phyloP scores from a whole-genome alignment of 2,329 filamentous ascomycete genomes.

The Nemania abortiva region DNA sequence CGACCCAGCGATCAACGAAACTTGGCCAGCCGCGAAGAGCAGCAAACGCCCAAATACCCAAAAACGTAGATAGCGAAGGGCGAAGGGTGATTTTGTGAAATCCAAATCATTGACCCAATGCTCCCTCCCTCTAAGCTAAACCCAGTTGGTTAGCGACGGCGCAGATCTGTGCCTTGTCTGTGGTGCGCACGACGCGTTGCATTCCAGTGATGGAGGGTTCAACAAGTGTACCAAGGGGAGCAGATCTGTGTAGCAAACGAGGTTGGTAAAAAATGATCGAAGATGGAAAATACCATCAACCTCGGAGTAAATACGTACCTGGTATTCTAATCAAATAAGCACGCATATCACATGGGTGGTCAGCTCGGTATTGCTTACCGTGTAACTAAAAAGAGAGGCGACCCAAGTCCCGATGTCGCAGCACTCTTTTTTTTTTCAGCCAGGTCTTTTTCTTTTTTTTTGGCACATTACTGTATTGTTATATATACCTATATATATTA shows the following conservation, averaged over 20 bases:
- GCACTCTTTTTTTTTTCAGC: not conserved
- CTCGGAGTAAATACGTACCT: not conserved
- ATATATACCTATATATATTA: too few relatives aligned
- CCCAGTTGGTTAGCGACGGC: not conserved
- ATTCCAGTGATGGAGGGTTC: not conserved
- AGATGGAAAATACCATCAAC: not conserved
- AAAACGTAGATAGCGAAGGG: not conserved
- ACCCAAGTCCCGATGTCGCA: constrained; percentile 24
- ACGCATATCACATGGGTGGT: not conserved
- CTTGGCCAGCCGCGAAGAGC: not conserved
- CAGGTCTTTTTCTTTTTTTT: not conserved
- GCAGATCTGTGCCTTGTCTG: not conserved
- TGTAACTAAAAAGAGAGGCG: not conserved
- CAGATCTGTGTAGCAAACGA: not conserved
- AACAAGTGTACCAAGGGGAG: not conserved
- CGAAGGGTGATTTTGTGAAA: not conserved
- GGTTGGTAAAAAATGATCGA: not conserved
- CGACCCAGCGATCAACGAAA: not conserved
- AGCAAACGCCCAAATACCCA: not conserved
- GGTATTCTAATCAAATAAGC: not conserved
- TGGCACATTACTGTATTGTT: not conserved
- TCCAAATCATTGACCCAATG: not conserved
- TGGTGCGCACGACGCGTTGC: not conserved
- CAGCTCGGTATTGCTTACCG: constrained; percentile 19
- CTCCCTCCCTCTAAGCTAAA: constrained; percentile 1